Conservation (phyloP, 225 moss, liverwort and hornwort genomes). For the Pseudoscleropodium purum region DNA sequence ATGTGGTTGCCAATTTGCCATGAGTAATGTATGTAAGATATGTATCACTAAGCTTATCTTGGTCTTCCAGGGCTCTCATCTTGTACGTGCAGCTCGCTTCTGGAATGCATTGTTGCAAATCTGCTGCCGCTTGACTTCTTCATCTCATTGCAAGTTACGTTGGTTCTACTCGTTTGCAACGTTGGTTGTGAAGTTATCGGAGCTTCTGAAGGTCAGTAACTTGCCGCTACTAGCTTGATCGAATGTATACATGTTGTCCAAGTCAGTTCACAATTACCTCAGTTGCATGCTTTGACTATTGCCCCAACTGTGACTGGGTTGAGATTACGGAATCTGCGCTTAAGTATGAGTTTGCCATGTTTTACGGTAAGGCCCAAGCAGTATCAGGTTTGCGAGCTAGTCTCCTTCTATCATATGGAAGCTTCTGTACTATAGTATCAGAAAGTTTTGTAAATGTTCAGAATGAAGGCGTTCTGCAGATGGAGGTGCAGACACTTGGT, state of each 20-base stretch:
- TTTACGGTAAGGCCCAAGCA: fast-evolving
- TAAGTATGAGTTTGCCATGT: no score
- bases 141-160: not conserved
- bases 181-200: no score
- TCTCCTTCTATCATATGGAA: not conserved
- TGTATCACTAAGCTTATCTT: no score
- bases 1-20: no score
- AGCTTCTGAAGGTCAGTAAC: not conserved
- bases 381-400: not conserved
- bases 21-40: no score
- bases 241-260: not conserved
- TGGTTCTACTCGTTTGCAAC: not conserved
- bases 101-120: no score
- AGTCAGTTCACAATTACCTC: not conserved
- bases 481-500: not conserved
- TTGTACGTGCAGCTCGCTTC: not conserved
- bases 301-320: no score
- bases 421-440: no score
- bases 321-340: no score
- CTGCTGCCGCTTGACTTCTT: not conserved
- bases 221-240: not conserved
- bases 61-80: no score
- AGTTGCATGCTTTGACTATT: not conserved
- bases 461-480: not conserved
- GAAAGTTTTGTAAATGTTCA: not conserved